Percentiles rank a stretch among this genome's conserved stretches.
phyloP scores from a whole-genome alignment of 768 basidiomycete species.

The Pilatotrama ljubarskyi region DNA sequence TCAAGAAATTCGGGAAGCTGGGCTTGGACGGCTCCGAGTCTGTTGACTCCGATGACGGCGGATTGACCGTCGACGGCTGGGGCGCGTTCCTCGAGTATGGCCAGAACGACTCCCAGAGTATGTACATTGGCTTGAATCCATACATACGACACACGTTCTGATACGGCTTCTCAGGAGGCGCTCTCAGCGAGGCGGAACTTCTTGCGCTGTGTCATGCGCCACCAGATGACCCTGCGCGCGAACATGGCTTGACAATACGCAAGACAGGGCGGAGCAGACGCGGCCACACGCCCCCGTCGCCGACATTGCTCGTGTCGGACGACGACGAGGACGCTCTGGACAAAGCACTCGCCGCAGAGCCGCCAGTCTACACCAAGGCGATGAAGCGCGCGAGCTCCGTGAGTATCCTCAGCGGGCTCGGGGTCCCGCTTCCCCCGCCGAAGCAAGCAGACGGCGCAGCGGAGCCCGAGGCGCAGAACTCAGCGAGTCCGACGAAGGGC shows the following conservation, averaged over 20 bases:
- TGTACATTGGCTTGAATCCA: constrained; percentile 24
- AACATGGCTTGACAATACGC: constrained; percentile 76
- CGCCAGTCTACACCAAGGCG: constrained; percentile 38
- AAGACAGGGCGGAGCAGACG: constrained; percentile 45
- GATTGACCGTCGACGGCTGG: constrained; percentile 87
- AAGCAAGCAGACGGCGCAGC: constrained; percentile 39
- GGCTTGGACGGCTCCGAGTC: constrained; percentile 46
- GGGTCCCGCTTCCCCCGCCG: constrained; percentile 77
- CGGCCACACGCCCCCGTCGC: constrained; percentile 41
- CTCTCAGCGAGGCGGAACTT: constrained; percentile 80
- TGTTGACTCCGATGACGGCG: constrained; percentile 70
- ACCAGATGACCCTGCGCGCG: constrained; percentile 74
- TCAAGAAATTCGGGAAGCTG: constrained; percentile 86
- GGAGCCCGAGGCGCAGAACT: constrained; percentile 29
- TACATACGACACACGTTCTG: background rate
- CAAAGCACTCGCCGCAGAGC: constrained; percentile 19
- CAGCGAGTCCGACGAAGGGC: constrained; percentile 36
- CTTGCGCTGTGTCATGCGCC: constrained; percentile 82
- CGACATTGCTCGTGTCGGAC: constrained; percentile 46
- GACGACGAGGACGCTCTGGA: constrained; percentile 35
- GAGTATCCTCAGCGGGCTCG: constrained; percentile 91
- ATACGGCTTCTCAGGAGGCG: constrained; percentile 48
- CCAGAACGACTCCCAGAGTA: constrained; percentile 52
- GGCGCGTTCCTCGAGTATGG: constrained; percentile 73
- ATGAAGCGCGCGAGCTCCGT: constrained; percentile 93